Conservation (phyloP, 495 filamentous ascomycete species). For the Tuber magnatum region DNA sequence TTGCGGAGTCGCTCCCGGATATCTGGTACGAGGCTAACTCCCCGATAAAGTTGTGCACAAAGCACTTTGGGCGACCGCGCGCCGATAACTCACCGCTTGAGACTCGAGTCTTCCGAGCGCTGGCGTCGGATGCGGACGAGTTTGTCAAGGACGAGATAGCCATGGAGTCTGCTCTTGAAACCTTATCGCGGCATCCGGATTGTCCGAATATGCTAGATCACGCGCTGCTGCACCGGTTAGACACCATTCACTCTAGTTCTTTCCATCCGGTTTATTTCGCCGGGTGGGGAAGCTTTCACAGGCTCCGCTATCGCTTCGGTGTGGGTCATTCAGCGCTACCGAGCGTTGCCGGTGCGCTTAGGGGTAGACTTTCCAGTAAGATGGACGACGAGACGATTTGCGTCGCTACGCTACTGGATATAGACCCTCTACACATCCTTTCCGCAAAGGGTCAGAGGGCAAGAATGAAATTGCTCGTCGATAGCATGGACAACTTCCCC, state of each 20-base stretch:
- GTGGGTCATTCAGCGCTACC: not conserved
- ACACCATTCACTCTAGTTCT: not conserved
- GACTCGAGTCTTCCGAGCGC: constrained; percentile 4
- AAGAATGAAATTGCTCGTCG: not conserved
- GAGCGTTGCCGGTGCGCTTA: constrained; percentile 10
- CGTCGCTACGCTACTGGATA: constrained; percentile 10
- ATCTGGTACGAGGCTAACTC: not conserved
- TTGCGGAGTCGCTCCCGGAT: not conserved
- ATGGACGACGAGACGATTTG: constrained; percentile 25
- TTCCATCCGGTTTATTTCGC: constrained; percentile 8
- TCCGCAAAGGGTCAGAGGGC: not conserved
- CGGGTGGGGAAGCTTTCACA: not conserved
- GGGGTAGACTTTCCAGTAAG: constrained; percentile 12
- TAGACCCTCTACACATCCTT: constrained; percentile 6
- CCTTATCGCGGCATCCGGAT: constrained; percentile 6
- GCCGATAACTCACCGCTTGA: not conserved
- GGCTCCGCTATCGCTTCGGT: constrained; percentile 6
- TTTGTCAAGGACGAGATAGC: not conserved
- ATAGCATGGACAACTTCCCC: not conserved
- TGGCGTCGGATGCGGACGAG: constrained; percentile 6
- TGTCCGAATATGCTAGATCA: constrained; percentile 7
- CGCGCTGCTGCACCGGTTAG: constrained; percentile 2
- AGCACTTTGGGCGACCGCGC: not conserved
- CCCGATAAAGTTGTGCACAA: not conserved
- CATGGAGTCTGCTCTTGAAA: not conserved